phyloP scores from a whole-genome alignment of 1,139 yeast species.

The Eremothecium sinecaudum region DNA sequence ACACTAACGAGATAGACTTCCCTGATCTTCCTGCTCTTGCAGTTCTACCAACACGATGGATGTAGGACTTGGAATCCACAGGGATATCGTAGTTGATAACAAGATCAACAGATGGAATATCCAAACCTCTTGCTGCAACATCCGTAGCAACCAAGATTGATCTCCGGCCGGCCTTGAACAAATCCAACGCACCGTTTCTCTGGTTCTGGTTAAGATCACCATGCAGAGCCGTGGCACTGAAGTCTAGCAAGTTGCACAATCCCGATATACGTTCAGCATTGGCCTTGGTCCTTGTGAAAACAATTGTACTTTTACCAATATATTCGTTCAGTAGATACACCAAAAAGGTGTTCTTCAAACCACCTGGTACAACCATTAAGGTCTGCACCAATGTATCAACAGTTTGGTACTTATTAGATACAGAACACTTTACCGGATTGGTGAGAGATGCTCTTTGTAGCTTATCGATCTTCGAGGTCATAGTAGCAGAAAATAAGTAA shows the following conservation, averaged over 20 bases:
- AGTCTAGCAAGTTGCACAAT: slow-evolving; percentile 70
- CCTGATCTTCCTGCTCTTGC: slow-evolving; percentile 98
- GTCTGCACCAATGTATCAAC: slow-evolving; percentile 87
- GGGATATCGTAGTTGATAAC: slow-evolving; percentile 94
- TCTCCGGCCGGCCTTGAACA: slow-evolving; percentile 79
- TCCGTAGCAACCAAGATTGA: slow-evolving; percentile 89
- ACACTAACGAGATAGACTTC: slow-evolving; percentile 79
- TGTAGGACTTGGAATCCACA: slow-evolving; percentile 95
- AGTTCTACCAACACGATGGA: slow-evolving; percentile 96
- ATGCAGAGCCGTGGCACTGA: slow-evolving; percentile 85
- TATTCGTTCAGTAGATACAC: slow-evolving; percentile 74
- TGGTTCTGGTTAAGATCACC: slow-evolving; percentile 92
- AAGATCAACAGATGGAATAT: slow-evolving; percentile 88
- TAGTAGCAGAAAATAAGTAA: slow-evolving; percentile 87
- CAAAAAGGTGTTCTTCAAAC: slow-evolving; percentile 80
- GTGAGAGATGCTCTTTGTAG: slow-evolving; percentile 84
- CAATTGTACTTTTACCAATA: slow-evolving; percentile 78
- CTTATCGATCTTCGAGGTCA: slow-evolving; percentile 91
- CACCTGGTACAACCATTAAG: slow-evolving; percentile 86
- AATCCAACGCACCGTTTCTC: slow-evolving; percentile 84
- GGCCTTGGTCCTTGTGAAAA: slow-evolving; percentile 91
- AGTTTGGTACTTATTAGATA: slow-evolving; percentile 79
- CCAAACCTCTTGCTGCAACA: slow-evolving; percentile 96
- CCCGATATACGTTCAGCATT: slow-evolving; percentile 88
- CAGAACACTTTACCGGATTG: slow-evolving; percentile 87